These are phyloP conservation scores for Diaporthe sp. DNA, from an alignment of 2,329 filamentous ascomycete species.

Conservation along the genomic window DNA sequence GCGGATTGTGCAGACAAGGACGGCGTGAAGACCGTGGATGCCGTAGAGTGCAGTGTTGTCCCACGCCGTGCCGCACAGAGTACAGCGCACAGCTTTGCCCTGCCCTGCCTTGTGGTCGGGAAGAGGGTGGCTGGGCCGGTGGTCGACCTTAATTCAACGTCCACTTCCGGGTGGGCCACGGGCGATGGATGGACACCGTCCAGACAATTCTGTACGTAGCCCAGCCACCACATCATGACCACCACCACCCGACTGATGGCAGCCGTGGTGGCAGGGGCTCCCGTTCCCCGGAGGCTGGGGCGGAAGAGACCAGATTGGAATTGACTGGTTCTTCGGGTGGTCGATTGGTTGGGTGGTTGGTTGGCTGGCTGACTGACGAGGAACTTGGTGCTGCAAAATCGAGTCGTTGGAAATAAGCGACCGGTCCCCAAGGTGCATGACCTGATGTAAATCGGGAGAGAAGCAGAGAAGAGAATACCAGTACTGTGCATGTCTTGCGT, in stretches of 20 bases:
- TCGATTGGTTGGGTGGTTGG: not conserved
- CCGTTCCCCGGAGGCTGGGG: not conserved
- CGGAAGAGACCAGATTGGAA: not conserved
- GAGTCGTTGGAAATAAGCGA: not conserved
- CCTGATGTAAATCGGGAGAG: not conserved
- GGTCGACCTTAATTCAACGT: too few species aligned
- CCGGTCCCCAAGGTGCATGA: not conserved
- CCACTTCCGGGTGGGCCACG: not conserved
- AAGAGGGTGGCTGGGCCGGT: conserved; percentile 4
- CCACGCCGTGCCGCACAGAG: not conserved
- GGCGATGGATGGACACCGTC: not conserved
- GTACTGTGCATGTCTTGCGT: not conserved
- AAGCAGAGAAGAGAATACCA: not conserved
- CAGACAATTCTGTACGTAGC: not conserved
- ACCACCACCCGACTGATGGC: not conserved
- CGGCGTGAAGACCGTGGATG: not conserved
- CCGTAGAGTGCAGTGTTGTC: not conserved
- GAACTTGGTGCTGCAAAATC: too few species aligned
- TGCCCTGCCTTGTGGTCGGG: not conserved
- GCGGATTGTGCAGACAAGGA: not conserved
- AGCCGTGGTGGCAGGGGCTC: not conserved
- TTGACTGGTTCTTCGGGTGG: not conserved
- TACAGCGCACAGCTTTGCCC: not conserved
- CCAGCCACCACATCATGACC: not conserved
- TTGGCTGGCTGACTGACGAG: not conserved